Conservation (phyloP, 2,329 filamentous ascomycete species). For the Cladophialophora psammophila region DNA sequence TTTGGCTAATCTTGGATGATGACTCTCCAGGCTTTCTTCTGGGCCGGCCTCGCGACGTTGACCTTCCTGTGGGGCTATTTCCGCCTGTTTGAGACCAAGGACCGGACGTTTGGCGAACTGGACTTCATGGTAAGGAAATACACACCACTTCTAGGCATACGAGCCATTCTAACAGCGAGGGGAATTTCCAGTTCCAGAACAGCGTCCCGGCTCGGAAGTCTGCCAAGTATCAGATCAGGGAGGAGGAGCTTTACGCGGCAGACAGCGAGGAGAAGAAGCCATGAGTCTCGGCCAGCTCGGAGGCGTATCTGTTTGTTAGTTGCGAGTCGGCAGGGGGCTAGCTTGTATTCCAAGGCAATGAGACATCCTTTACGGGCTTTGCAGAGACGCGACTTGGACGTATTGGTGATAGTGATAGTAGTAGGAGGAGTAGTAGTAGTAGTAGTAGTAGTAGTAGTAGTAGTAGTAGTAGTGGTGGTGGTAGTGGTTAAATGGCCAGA, state of each 20-base stretch:
- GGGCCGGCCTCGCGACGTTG: conserved; percentile 44
- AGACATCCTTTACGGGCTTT: too few species aligned
- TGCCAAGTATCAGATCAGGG: conserved; percentile 23
- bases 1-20: background rate
- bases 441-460: too few species aligned
- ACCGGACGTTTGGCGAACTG: conserved; percentile 49
- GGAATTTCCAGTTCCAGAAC: conserved; percentile 44
- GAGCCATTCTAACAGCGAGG: background rate
- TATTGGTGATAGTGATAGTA: too few species aligned
- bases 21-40: conserved; percentile 20
- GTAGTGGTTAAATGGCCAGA: background rate
- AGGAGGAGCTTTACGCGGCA: conserved; percentile 27
- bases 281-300: background rate
- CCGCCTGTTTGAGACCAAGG: conserved; percentile 51
- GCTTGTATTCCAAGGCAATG: too few species aligned
- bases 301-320: background rate
- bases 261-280: conserved; percentile 9
- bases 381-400: too few species aligned
- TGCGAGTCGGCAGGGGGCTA: background rate
- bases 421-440: too few species aligned
- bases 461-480: too few species aligned
- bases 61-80: conserved; percentile 53
- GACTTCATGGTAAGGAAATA: conserved; percentile 44
- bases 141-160: too few species aligned
- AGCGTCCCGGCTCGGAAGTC: conserved; percentile 47